phyloP scores from a whole-genome alignment of 2,329 filamentous ascomycete species.

The Fusarium pseudocircinatum region DNA sequence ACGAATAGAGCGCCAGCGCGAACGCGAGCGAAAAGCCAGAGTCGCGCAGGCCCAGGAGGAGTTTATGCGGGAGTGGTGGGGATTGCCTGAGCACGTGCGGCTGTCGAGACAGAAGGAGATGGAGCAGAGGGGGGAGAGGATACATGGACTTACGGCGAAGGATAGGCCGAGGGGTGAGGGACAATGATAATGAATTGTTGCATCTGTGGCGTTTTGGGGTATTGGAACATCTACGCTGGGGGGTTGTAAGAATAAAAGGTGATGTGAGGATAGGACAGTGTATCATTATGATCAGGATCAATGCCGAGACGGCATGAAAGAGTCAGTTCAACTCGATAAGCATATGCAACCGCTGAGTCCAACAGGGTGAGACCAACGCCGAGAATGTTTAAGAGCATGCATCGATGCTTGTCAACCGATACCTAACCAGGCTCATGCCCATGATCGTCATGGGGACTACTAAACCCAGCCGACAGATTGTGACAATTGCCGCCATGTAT shows the following conservation, averaged over 20 bases:
- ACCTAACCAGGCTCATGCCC: slow-evolving; percentile 7
- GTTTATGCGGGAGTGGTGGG: slow-evolving; percentile 75
- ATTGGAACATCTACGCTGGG: slow-evolving; percentile 37
- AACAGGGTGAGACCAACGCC: not conserved
- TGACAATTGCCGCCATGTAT: slow-evolving; percentile 18
- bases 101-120: slow-evolving; percentile 60
- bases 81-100: slow-evolving; percentile 65
- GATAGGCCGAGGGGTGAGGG: slow-evolving; percentile 34
- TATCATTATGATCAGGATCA: not conserved
- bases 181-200: slow-evolving; percentile 23
- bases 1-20: slow-evolving; percentile 74
- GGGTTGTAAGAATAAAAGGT: slow-evolving; percentile 31
- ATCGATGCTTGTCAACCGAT: not conserved
- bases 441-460: slow-evolving; percentile 5
- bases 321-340: not conserved
- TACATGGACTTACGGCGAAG: slow-evolving; percentile 61
- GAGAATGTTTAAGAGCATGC: slow-evolving; percentile 17
- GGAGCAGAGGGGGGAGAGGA: slow-evolving; percentile 59
- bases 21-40: slow-evolving; percentile 71
- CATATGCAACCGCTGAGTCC: not conserved
- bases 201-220: slow-evolving; percentile 39
- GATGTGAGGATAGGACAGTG: not conserved
- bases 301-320: not conserved
- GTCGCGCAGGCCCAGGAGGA: slow-evolving; percentile 70
- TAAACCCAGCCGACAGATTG: not conserved